These are phyloP conservation scores for Hamiltosporidium tvaerminnensis DNA, from an alignment of 371 early-diverging fungal species.

Conservation along the genomic window DNA sequence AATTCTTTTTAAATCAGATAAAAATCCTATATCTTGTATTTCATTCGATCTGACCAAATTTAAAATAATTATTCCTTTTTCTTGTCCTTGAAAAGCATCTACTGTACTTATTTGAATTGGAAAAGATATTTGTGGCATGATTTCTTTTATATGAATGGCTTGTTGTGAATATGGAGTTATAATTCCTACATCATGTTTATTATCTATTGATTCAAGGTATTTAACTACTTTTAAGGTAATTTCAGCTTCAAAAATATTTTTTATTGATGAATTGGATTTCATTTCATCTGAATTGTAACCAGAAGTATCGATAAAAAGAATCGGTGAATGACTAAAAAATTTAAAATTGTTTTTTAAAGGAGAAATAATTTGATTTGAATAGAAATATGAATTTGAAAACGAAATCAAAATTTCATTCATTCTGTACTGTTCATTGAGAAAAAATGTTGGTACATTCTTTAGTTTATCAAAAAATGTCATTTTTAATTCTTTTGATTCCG, in stretches of 20 bases:
- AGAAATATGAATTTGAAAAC: conserved; percentile 92
- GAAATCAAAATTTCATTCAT: conserved; percentile 90
- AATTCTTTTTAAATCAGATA: conserved; percentile 79
- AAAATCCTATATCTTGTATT: conserved; percentile 89
- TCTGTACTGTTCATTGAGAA: conserved; percentile 80
- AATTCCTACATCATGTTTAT: conserved; percentile 52
- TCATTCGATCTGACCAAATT: conserved; percentile 87
- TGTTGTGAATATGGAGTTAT: conserved; percentile 1
- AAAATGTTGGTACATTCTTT: conserved; percentile 72
- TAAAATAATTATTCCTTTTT: conserved; percentile 92
- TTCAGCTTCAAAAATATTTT: conserved; percentile 70
- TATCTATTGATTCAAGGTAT: conserved; percentile 64
- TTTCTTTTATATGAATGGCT: conserved; percentile 68
- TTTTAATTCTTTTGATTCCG: conserved; percentile 72
- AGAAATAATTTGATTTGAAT: conserved; percentile 73
- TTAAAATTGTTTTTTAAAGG: conserved; percentile 27
- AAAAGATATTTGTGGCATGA: conserved; percentile 26
- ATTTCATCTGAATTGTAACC: conserved; percentile 83
- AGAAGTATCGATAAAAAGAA: conserved; percentile 65
- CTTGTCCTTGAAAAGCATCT: conserved; percentile 98
- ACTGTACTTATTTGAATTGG: conserved; percentile 80
- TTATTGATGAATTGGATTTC: conserved; percentile 76
- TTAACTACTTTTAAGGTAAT: conserved; percentile 81
- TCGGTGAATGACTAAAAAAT: not conserved
- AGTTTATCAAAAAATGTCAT: conserved; percentile 88